These are phyloP conservation scores for Exophiala dermatitidis DNA, from an alignment of 2,329 filamentous ascomycete genomes.

Conservation along the genomic window DNA sequence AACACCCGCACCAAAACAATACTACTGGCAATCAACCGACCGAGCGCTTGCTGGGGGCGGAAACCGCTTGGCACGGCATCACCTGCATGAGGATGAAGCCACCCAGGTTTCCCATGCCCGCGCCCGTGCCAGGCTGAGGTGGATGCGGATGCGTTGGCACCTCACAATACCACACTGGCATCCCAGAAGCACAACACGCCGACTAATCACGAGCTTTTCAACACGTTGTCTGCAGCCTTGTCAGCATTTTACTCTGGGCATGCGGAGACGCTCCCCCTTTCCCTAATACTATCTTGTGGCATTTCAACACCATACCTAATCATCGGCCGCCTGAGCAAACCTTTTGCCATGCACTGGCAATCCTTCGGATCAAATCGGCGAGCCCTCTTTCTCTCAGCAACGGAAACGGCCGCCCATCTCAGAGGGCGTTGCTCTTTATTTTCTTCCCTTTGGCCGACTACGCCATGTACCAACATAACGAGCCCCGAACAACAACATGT, in stretches of 20 bases:
- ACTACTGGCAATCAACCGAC: neutral
- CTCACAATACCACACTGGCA: neutral
- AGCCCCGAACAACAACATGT: constrained; percentile 6
- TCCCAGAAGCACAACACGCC: constrained; percentile 16
- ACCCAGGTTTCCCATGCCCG: neutral
- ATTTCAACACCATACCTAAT: too few species aligned
- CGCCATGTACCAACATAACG: constrained; percentile 16
- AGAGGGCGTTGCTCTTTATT: neutral
- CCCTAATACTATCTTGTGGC: too few species aligned
- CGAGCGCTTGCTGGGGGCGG: neutral
- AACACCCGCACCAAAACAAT: neutral
- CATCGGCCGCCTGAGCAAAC: too few species aligned
- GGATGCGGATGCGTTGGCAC: constrained; percentile 19
- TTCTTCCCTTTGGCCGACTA: neutral
- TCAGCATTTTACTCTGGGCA: neutral
- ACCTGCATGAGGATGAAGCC: constrained; percentile 7
- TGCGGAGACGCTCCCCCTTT: too few species aligned
- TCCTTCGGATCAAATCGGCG: too few species aligned
- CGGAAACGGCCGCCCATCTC: neutral
- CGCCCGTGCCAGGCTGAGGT: neutral
- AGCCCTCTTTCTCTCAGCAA: neutral
- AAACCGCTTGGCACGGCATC: constrained; percentile 10
- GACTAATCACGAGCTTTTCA: neutral
- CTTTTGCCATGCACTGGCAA: too few species aligned
- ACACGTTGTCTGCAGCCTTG: neutral